Base-by-base conservation (phyloP, 2,329 filamentous ascomycete species). In the Whalleya microplaca region DNA sequence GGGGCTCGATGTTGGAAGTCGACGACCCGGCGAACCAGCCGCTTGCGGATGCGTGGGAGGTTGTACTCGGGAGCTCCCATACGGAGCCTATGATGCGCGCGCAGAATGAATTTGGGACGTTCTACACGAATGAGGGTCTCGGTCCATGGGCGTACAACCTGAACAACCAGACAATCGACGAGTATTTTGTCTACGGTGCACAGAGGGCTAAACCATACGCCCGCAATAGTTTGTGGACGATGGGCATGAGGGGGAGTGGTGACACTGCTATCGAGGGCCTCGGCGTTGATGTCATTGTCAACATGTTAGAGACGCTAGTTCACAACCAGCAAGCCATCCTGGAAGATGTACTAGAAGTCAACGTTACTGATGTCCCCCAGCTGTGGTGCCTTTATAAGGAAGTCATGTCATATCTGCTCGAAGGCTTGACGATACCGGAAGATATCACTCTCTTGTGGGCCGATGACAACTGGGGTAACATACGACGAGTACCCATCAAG, bases 321-420 rank as follows among this genome's bases (percentile, higher is more conserved):
- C 65, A 76, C 2, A 80, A 83, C 29, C 87, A 91, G 68, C 78
- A 83, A 48, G 68, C 79, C 9, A 86, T 87, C 55, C 76, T 88
- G 43, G 76, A 75, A 19, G 77, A 82, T 2, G 81, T 88, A 0
- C 80, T 88, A 43, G 78, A 77, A 12, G 78, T 78, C 2, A 71
- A 82, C 45, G 76, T 81, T 40, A 71, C 78, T 3, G 73, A 78
- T 1, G 81, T 87, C 0, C 87, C 88, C 5, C 87, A 90, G 71
- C 80, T 87, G 73, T 90, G 88, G 87, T 89, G 86, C 64, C 73
- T 91, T 58, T 91, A 91, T 73, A 90, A 90, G 68, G 88, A 91
- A 68, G 87, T 91, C 1, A 86, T 88, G 72, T 82, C 83, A 6
- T 90, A 91, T 69, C 84, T 87, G 55, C 83, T 87, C 55, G 77